Evolutionary conservation across 768 basidiomycete genomes (phyloP).

Genomic region (Xerocomellus intermedius): DNA sequence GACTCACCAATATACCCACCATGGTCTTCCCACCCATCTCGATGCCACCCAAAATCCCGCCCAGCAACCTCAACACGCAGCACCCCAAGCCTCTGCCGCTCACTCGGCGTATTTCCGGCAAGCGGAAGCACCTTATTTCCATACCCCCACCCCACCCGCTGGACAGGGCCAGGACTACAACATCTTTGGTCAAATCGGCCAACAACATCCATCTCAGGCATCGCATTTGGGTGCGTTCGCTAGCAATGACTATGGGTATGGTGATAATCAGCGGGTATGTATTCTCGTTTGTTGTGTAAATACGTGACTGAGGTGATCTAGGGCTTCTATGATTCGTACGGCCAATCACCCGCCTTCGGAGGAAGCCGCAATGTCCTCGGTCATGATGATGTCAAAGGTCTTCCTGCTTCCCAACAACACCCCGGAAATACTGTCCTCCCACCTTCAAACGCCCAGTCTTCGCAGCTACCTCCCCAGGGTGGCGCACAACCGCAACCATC

Average conservation of each 20-base stretch:
- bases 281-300: not conserved
- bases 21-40: slow-evolving; percentile 59
- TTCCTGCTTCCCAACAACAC: slow-evolving; percentile 59
- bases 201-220: slow-evolving; percentile 53
- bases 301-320: slow-evolving; percentile 30
- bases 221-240: slow-evolving; percentile 55
- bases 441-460: slow-evolving; percentile 50
- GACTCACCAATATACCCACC: slow-evolving; percentile 58
- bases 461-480: slow-evolving; percentile 50
- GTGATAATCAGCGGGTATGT: slow-evolving; percentile 64
- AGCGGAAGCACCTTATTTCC: slow-evolving; percentile 70
- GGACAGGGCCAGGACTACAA: slow-evolving; percentile 59
- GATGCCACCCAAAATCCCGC: slow-evolving; percentile 51
- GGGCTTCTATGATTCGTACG: slow-evolving; percentile 79
- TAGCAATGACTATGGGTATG: slow-evolving; percentile 66
- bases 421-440: slow-evolving; percentile 50
- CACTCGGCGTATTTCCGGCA: slow-evolving; percentile 70
- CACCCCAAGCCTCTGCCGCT: slow-evolving; percentile 52
- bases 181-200: slow-evolving; percentile 63
- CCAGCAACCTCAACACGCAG: slow-evolving; percentile 44
- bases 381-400: slow-evolving; percentile 75
- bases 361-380: slow-evolving; percentile 57
- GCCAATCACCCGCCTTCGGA: slow-evolving; percentile 61
- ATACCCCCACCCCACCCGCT: slow-evolving; percentile 74
- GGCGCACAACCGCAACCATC: slow-evolving; percentile 55